These are phyloP conservation scores for Zasmidium cellare DNA, from an alignment of 2,329 filamentous ascomycete species.

Conservation along the genomic window DNA sequence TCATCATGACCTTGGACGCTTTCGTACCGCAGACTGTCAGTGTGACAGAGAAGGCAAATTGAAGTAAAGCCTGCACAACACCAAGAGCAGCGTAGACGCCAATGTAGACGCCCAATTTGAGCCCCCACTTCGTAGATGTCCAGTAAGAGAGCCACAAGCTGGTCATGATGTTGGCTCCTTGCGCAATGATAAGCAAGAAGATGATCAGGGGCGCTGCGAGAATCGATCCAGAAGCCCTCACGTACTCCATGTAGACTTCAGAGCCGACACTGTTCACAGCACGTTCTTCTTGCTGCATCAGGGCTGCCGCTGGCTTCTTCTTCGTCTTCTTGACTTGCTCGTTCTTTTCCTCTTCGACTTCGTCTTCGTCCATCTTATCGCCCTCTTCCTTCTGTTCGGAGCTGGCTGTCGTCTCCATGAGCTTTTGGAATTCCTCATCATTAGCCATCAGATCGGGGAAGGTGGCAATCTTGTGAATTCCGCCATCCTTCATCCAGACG, in stretches of 20 bases:
- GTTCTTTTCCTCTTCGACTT: constrained; percentile 59
- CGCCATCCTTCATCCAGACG: constrained; percentile 87
- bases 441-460: constrained; percentile 83
- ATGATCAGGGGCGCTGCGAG: constrained; percentile 66
- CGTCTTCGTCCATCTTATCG: constrained; percentile 51
- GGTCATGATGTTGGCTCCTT: constrained; percentile 82
- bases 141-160: constrained; percentile 93
- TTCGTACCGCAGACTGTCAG: constrained; percentile 79
- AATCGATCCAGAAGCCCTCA: constrained; percentile 71
- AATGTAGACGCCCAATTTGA: constrained; percentile 63
- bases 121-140: constrained; percentile 76
- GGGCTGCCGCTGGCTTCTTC: constrained; percentile 49
- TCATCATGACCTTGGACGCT: constrained; percentile 79
- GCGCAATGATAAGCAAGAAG: constrained; percentile 67
- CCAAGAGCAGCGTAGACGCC: constrained; percentile 71
- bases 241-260: constrained; percentile 76
- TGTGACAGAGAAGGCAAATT: constrained; percentile 77
- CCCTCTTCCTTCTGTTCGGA: constrained; percentile 50
- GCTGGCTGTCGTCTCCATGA: constrained; percentile 76
- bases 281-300: constrained; percentile 75
- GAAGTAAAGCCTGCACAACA: constrained; percentile 66
- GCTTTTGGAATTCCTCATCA: constrained; percentile 73
- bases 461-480: constrained; percentile 81
- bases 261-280: constrained; percentile 76
- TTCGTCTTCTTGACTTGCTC: constrained; percentile 56